Evolutionary conservation across 1,284 basidiomycete species (phyloP).

Genomic region (Ceratobasidium sp.): DNA sequence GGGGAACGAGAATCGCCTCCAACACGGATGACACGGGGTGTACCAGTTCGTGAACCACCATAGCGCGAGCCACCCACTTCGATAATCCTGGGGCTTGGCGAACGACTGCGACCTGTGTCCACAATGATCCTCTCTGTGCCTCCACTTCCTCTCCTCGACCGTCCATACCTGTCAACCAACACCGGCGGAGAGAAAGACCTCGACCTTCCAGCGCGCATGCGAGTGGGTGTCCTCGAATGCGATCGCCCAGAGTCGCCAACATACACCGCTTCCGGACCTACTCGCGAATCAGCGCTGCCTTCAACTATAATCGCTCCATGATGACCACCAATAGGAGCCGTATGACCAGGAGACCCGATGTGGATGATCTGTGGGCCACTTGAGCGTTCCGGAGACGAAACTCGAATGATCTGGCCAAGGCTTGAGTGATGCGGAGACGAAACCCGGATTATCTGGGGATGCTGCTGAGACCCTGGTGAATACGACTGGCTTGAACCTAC

Average conservation of each 20-base stretch:
- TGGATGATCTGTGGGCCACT: conserved; percentile 34
- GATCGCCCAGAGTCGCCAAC: background rate
- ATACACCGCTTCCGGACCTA: background rate
- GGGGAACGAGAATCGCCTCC: background rate
- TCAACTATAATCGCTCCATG: conserved; percentile 19
- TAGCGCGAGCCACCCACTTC: background rate
- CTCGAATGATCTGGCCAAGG: conserved; percentile 25
- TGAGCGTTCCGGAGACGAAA: background rate
- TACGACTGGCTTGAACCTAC: background rate
- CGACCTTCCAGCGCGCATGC: background rate
- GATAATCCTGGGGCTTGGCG: conserved; percentile 8
- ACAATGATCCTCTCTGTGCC: background rate
- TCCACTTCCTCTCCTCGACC: background rate
- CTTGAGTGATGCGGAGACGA: conserved; percentile 1
- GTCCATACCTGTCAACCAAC: background rate
- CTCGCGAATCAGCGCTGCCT: background rate
- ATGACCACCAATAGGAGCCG: conserved; percentile 14
- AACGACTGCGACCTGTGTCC: background rate
- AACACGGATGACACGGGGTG: conserved; percentile 20
- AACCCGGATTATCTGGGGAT: conserved; percentile 25
- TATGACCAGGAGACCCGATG: conserved; percentile 27
- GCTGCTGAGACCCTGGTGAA: conserved; percentile 9
- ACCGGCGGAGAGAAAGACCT: conserved; percentile 22
- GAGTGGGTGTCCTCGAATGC: conserved; percentile 2
- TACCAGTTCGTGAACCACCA: background rate